phyloP scores from a whole-genome alignment of 2,329 filamentous ascomycete species.

The Dryadomyces quercus-mongolicae region DNA sequence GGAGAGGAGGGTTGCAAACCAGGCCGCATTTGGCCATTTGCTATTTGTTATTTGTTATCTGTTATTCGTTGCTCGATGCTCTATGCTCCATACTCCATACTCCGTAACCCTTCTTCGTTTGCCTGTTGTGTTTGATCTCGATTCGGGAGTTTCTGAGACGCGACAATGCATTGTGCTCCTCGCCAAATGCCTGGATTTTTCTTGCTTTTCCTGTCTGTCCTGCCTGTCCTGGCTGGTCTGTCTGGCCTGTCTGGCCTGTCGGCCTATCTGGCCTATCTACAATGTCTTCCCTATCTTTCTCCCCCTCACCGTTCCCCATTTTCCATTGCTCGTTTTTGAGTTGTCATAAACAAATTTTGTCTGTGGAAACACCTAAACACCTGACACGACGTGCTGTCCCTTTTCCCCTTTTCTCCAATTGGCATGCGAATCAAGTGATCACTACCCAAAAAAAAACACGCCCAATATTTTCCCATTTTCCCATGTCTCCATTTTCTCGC shows the following conservation, averaged over 20 bases:
- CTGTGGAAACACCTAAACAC: not conserved
- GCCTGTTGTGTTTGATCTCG: no score
- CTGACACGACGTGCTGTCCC: not conserved
- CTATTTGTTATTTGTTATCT: no score
- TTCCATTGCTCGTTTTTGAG: not conserved
- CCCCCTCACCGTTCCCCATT: not conserved
- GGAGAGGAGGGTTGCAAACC: no score
- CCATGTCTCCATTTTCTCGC: not conserved
- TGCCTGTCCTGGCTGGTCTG: not conserved
- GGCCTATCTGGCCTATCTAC: no score
- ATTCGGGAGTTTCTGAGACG: not conserved
- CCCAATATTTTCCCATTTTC: not conserved
- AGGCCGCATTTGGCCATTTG: no score
- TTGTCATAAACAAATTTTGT: not conserved
- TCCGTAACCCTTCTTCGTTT: no score
- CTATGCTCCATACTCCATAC: no score
- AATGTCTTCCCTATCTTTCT: not conserved
- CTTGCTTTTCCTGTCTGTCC: not conserved
- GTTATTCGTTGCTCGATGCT: no score
- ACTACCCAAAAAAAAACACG: not conserved
- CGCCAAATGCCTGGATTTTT: not conserved
- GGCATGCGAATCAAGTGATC: not conserved
- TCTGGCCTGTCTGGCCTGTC: not conserved
- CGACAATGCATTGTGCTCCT: not conserved
- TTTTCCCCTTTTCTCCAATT: not conserved